Conservation (phyloP, 1,284 basidiomycete species). For the Malassezia arunalokei region DNA sequence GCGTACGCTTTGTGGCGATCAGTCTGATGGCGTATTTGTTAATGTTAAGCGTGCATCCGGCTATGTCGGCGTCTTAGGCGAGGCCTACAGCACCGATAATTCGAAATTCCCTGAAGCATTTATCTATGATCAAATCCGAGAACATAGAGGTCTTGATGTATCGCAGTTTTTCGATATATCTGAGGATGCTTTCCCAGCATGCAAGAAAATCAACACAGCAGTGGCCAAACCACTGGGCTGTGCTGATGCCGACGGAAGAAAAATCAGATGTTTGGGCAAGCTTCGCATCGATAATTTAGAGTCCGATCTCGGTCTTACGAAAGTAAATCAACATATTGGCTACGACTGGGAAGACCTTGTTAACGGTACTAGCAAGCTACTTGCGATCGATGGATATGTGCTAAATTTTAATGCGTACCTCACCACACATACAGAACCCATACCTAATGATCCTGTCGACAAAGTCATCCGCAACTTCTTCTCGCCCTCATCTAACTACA, state of each 20-base stretch:
- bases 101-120: neutral
- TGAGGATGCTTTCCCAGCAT: conserved; percentile 50
- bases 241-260: neutral
- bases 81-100: conserved; percentile 55
- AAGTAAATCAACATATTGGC: conserved; percentile 19
- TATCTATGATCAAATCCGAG: conserved; percentile 53
- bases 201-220: conserved; percentile 48
- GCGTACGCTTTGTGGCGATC: conserved; percentile 69
- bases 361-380: conserved; percentile 16
- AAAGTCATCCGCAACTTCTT: conserved; percentile 66
- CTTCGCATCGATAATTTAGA: neutral
- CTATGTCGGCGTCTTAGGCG: conserved; percentile 62
- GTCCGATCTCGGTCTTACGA: neutral
- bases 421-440: conserved; percentile 56
- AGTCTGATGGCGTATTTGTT: neutral
- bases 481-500: conserved; percentile 21
- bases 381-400: conserved; percentile 79
- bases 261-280: conserved; percentile 15
- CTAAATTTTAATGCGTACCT: conserved; percentile 82
- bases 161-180: conserved; percentile 59
- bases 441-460: conserved; percentile 69
- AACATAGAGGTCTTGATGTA: conserved; percentile 66
- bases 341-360: conserved; percentile 41
- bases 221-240: conserved; percentile 52
- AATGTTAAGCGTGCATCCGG: conserved; percentile 10